Conservation (phyloP, 1,284 basidiomycete species). For the Moesziomyces globuligerus region DNA sequence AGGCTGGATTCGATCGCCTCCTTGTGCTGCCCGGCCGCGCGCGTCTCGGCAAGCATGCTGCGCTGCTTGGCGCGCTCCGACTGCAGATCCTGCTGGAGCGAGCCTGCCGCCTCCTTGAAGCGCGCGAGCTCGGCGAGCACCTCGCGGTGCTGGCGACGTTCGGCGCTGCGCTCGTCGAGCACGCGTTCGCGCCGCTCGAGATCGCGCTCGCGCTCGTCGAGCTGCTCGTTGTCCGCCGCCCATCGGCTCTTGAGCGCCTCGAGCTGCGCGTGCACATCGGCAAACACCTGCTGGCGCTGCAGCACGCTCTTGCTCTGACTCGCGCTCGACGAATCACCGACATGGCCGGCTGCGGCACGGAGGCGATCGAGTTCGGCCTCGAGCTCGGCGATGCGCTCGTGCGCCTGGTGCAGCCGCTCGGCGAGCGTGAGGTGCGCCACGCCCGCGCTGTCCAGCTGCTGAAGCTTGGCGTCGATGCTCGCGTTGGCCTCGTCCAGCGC, state of each 20-base stretch:
- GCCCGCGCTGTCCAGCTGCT: slow-evolving; percentile 46
- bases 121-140: slow-evolving; percentile 39
- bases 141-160: slow-evolving; percentile 31
- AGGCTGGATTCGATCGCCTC: slow-evolving; percentile 37
- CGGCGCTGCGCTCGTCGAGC: slow-evolving; percentile 39
- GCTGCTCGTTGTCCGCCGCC: slow-evolving; percentile 42
- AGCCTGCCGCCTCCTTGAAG: slow-evolving; percentile 36
- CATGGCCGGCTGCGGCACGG: slow-evolving; percentile 17
- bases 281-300: slow-evolving; percentile 40
- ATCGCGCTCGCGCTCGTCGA: slow-evolving; percentile 40
- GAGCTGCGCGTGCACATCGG: slow-evolving; percentile 45
- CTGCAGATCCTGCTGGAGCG: slow-evolving; percentile 41
- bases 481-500: slow-evolving; percentile 53
- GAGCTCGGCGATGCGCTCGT: slow-evolving; percentile 42
- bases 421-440: slow-evolving; percentile 47
- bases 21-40: slow-evolving; percentile 29
- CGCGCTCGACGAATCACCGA: slow-evolving; percentile 10
- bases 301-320: slow-evolving; percentile 35
- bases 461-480: slow-evolving; percentile 53
- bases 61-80: slow-evolving; percentile 34
- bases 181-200: slow-evolving; percentile 41
- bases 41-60: slow-evolving; percentile 27
- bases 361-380: slow-evolving; percentile 46
- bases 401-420: slow-evolving; percentile 37
- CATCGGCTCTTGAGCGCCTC: slow-evolving; percentile 48